phyloP scores from a whole-genome alignment of 2,329 filamentous ascomycete species.

The Kalmusia sp. region DNA sequence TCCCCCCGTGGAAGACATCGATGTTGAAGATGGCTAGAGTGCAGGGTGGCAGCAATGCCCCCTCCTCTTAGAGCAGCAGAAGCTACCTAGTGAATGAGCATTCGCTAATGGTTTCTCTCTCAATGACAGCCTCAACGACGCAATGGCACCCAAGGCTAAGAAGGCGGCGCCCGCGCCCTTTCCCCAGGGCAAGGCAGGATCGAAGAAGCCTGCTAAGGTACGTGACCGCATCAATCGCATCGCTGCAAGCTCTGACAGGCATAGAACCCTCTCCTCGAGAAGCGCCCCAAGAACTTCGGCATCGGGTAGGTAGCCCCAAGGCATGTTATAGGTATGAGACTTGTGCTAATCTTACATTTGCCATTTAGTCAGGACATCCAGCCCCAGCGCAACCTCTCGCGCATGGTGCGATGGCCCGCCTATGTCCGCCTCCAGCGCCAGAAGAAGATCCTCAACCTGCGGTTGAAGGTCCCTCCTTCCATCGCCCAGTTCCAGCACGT shows the following conservation, averaged over 20 bases:
- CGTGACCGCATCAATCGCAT: conserved; percentile 48
- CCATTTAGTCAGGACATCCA: conserved; percentile 77
- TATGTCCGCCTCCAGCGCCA: conserved; percentile 98
- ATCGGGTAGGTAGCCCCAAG: conserved; percentile 71
- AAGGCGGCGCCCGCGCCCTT: conserved; percentile 91
- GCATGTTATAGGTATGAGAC: too few relatives aligned
- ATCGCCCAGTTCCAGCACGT: conserved; percentile 98
- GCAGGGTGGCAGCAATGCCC: conserved; percentile 44
- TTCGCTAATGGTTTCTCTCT: conserved; percentile 98
- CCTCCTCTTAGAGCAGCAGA: conserved; percentile 49
- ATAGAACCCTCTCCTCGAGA: conserved; percentile 99
- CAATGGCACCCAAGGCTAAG: conserved; percentile 82
- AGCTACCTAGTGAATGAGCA: conserved; percentile 73
- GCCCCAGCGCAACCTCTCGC: conserved; percentile 72
- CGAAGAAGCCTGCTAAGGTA: conserved; percentile 98
- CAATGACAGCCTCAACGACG: conserved; percentile 93
- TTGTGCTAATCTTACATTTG: too few relatives aligned
- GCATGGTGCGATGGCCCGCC: conserved; percentile 94
- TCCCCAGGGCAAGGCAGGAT: conserved; percentile 71
- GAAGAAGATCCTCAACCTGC: conserved; percentile 96
- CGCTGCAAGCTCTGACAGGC: conserved; percentile 26
- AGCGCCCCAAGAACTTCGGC: conserved; percentile 95
- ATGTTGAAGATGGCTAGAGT: conserved; percentile 48
- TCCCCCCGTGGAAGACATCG: conserved; percentile 37
- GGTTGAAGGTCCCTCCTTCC: conserved; percentile 96